phyloP scores from a whole-genome alignment of 805 yeast species.

The fission yeast (Schizosaccharomyces pombe) region DNA sequence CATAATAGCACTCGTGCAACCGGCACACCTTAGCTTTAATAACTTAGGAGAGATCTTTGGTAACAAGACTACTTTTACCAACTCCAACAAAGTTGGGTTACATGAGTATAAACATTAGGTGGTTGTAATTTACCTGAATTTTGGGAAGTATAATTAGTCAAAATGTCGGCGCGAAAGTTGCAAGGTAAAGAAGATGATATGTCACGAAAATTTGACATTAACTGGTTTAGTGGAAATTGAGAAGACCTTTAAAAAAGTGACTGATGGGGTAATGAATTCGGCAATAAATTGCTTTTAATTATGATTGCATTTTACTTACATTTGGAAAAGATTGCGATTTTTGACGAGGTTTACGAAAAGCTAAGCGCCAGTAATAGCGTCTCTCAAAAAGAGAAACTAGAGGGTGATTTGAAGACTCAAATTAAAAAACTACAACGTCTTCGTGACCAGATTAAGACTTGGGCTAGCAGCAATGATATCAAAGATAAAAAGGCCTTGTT shows the following conservation, averaged over 20 bases:
- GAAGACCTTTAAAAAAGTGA: constrained; percentile 72
- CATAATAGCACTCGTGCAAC: too few relatives aligned
- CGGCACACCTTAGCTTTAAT: too few relatives aligned
- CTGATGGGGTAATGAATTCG: constrained; percentile 42
- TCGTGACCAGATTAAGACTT: constrained; percentile 83
- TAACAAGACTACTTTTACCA: too few relatives aligned
- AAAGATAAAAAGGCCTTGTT: constrained; percentile 64
- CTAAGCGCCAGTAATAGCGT: constrained; percentile 57
- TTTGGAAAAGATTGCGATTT: constrained; percentile 23
- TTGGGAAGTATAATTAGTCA: not conserved
- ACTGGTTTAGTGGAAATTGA: constrained; percentile 33
- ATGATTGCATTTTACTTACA: not conserved
- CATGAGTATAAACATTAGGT: not conserved
- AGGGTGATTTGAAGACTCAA: constrained; percentile 73
- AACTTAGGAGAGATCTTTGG: too few relatives aligned
- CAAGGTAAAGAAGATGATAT: constrained; percentile 13
- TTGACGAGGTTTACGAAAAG: constrained; percentile 70
- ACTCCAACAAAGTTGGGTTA: too few relatives aligned
- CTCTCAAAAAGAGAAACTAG: constrained; percentile 82
- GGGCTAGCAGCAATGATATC: constrained; percentile 79
- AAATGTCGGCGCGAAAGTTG: constrained; percentile 28
- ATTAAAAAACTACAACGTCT: constrained; percentile 82
- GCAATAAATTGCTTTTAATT: not conserved
- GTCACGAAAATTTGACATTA: constrained; percentile 3
- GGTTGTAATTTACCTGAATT: not conserved